Conservation (phyloP, 805 yeast species). For the Ascoidea rubescens region DNA sequence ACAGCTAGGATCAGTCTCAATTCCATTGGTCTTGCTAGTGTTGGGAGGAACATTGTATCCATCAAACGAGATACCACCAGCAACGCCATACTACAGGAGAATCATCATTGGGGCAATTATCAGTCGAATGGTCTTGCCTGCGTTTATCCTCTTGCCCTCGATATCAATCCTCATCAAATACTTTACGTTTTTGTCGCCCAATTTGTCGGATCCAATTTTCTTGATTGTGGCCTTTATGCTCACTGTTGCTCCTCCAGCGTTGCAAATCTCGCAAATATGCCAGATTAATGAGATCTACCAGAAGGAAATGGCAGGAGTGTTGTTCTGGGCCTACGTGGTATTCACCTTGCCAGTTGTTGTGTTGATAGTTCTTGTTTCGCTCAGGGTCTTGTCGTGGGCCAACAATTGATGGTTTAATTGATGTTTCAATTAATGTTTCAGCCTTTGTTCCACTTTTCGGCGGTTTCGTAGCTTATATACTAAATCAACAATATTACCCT, state of each 20-base stretch:
- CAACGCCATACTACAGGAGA: slow-evolving; percentile 43
- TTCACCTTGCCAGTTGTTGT: slow-evolving; percentile 68
- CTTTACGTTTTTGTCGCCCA: slow-evolving; percentile 36
- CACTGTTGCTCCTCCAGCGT: slow-evolving; percentile 74
- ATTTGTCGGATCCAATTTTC: slow-evolving; percentile 71
- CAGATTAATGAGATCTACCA: slow-evolving; percentile 65
- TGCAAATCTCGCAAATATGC: slow-evolving; percentile 69
- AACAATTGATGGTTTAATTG: not conserved
- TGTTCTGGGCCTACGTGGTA: slow-evolving; percentile 73
- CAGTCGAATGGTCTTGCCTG: slow-evolving; percentile 69
- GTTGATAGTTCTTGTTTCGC: slow-evolving; percentile 51
- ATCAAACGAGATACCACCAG: slow-evolving; percentile 40
- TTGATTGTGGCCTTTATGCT: slow-evolving; percentile 62
- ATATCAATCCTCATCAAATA: slow-evolving; percentile 52
- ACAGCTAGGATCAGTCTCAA: slow-evolving; percentile 61
- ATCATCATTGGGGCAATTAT: slow-evolving; percentile 55
- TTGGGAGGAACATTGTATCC: slow-evolving; percentile 72
- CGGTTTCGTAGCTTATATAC: too few species aligned
- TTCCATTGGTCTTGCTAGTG: slow-evolving; percentile 63
- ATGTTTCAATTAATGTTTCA: too few species aligned
- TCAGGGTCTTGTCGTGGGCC: slow-evolving; percentile 31
- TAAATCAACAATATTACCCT: too few species aligned
- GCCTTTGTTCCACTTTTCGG: too few species aligned
- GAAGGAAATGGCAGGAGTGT: slow-evolving; percentile 70
- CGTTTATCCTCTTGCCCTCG: slow-evolving; percentile 50